Evolutionary conservation across 2,329 filamentous ascomycete species (phyloP).

Genomic region (Colletotrichum liriopes): DNA sequence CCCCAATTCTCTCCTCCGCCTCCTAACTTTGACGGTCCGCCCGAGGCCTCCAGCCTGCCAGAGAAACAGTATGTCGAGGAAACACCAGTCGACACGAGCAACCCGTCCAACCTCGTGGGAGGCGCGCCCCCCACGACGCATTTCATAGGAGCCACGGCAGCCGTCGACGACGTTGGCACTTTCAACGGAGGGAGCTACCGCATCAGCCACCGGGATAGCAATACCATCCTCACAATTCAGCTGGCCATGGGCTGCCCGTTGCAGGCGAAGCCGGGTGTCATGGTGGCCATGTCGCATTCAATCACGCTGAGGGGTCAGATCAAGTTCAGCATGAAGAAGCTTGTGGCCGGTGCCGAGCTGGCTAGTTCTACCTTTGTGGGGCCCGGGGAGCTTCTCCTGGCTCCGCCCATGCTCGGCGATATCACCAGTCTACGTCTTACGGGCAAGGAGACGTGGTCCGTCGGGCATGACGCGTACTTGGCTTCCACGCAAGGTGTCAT

Average conservation of each 20-base stretch:
- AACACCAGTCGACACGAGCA: constrained; percentile 47
- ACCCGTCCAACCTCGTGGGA: constrained; percentile 54
- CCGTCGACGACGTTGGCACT: constrained; percentile 89
- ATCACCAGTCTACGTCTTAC: constrained; percentile 84
- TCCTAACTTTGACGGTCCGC: constrained; percentile 51
- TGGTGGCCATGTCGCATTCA: constrained; percentile 96
- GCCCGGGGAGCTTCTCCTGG: constrained; percentile 90
- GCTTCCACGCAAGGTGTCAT: constrained; percentile 88
- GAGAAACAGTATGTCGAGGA: constrained; percentile 49
- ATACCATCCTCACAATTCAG: constrained; percentile 91
- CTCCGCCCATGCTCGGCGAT: constrained; percentile 85
- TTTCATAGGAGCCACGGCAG: constrained; percentile 74
- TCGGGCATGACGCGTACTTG: constrained; percentile 90
- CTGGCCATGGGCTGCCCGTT: constrained; percentile 91
- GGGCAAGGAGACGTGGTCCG: constrained; percentile 83
- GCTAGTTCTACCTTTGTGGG: constrained; percentile 86
- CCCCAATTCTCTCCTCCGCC: constrained; percentile 49
- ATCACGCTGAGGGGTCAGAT: constrained; percentile 86
- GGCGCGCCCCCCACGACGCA: constrained; percentile 64
- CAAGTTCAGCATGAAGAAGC: constrained; percentile 92
- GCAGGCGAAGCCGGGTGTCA: constrained; percentile 84
- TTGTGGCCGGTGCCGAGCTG: constrained; percentile 88
- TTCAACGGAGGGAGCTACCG: constrained; percentile 97
- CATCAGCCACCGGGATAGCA: constrained; percentile 92
- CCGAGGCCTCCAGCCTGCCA: constrained; percentile 45